Base-by-base conservation (phyloP, 805 yeast genomes). In the Hanseniaspora guilliermondii region DNA sequence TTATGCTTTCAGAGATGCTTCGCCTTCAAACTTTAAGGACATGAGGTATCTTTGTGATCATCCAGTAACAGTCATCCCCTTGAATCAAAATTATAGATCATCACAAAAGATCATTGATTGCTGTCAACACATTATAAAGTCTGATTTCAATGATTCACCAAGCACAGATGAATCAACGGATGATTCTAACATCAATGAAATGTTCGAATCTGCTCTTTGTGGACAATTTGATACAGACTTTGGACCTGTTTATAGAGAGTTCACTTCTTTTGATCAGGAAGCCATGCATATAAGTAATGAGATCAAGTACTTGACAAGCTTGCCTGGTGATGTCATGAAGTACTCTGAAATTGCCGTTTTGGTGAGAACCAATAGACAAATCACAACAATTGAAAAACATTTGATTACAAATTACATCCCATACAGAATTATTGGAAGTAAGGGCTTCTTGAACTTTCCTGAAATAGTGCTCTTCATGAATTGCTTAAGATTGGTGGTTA, bases 1-100 rank as follows among this genome's bases (percentile, higher is more conserved):
- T 22, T 91, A 93, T 65, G 87, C 83, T 0, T 91, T 91, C 60
- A 72, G 97, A 57, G 80, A 83, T 61, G 97, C 97, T 0, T 79
- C 80, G 36, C 73, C 83, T 0, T 69, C 72, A 17, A 88, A 85
- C 61, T 86, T 89, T 60, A 68, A 68, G 40, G 70, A 70, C 14
- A 79, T 87, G 85, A 65, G 68, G 40, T 59, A 62, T 1, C 62
- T 60, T 25, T 69, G 71, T 53, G 72, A 77, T 22, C 47, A 64
- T 11, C 58, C 60, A 41, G 64, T 66, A 32, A 57, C 66, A 0
- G 61, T 64, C 16, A 68, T 81, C 1, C 66, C 72, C 9, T 70
- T 91, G 47, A 73, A 74, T 24, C 79, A 83, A 58, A 91, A 88
- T 64, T 93, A 91, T 65, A 73, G 97, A 53, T 87, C 97, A 0